Percentiles rank a stretch among this genome's conserved stretches.
Evolutionary conservation across 805 yeast species (phyloP).

Genomic region (Cyberlindnera xylosilytica): DNA sequence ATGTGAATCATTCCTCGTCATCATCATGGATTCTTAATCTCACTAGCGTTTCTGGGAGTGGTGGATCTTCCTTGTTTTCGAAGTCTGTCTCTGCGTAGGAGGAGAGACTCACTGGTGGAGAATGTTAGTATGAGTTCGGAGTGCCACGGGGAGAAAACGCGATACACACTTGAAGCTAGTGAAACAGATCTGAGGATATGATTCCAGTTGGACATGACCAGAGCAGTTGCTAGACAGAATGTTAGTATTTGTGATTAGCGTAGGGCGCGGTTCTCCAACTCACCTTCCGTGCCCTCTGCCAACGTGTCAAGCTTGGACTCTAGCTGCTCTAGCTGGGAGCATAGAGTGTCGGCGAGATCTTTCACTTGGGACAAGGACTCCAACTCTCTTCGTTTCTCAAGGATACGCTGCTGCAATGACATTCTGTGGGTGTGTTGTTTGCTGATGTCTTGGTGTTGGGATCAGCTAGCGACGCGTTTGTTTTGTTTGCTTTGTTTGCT

Average conservation of each 20-base stretch:
- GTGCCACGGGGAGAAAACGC: neutral
- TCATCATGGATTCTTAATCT: slow-evolving; percentile 52
- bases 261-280: no score
- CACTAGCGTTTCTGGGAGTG: slow-evolving; percentile 65
- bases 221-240: slow-evolving; percentile 40
- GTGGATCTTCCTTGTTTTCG: slow-evolving; percentile 33
- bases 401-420: slow-evolving; percentile 31
- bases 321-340: slow-evolving; percentile 44
- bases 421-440: slow-evolving; percentile 7
- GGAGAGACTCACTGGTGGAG: slow-evolving; percentile 33
- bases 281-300: slow-evolving; percentile 49
- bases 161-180: slow-evolving; percentile 43
- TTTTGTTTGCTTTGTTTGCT: neutral
- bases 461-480: slow-evolving; percentile 11
- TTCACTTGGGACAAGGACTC: slow-evolving; percentile 46
- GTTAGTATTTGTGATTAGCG: no score
- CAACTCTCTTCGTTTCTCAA: slow-evolving; percentile 50
- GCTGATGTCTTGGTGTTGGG: slow-evolving; percentile 1
- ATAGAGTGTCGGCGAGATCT: slow-evolving; percentile 42
- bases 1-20: slow-evolving; percentile 1
- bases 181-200: slow-evolving; percentile 58
- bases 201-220: slow-evolving; percentile 63
- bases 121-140: slow-evolving; percentile 18
- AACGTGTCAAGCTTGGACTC: slow-evolving; percentile 45
- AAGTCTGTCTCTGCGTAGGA: slow-evolving; percentile 34